A percentile compares a stretch with the other conserved stretches of the same genome.
phyloP scores from a whole-genome alignment of 176 grass and related monocot species.

The Cocos nucifera region DNA sequence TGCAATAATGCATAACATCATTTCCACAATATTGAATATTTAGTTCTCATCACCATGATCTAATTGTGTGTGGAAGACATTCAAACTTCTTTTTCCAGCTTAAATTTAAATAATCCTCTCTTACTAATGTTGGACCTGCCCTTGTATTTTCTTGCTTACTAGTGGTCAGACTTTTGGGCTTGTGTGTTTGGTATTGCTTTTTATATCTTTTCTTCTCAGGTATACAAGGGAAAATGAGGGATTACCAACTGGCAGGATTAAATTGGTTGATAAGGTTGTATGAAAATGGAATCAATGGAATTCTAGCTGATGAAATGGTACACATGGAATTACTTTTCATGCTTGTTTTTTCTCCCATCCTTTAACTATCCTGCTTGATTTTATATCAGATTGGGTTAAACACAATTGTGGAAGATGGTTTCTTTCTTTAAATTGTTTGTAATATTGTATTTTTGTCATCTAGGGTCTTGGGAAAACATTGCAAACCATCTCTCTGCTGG shows the following conservation, averaged over 20 bases:
- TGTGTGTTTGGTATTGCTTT: background rate
- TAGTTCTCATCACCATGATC: too few relatives aligned
- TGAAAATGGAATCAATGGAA: slow-evolving; percentile 98
- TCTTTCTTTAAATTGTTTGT: slow-evolving; percentile 2
- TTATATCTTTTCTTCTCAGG: slow-evolving; percentile 31
- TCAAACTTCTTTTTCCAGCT: too few relatives aligned
- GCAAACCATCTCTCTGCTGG: slow-evolving; percentile 93
- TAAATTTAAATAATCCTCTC: too few relatives aligned
- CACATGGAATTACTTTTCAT: background rate
- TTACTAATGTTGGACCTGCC: too few relatives aligned
- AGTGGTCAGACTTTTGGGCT: background rate
- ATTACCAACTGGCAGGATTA: slow-evolving; percentile 95
- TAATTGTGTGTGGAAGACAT: too few relatives aligned
- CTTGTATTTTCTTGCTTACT: too few relatives aligned
- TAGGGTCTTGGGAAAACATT: slow-evolving; percentile 98
- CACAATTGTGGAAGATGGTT: too few relatives aligned
- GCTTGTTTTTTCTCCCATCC: too few relatives aligned
- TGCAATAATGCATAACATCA: too few relatives aligned
- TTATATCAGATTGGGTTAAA: too few relatives aligned
- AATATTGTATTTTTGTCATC: slow-evolving; percentile 5
- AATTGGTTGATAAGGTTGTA: slow-evolving; percentile 96
- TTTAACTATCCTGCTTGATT: too few relatives aligned
- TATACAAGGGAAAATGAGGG: slow-evolving; percentile 93
- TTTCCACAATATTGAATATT: too few relatives aligned
- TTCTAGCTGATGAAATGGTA: slow-evolving; percentile 99